A percentile compares a stretch with the other conserved stretches of the same genome.
Conservation (phyloP, 176 grass and related monocot species). For the Leersia perrieri region DNA sequence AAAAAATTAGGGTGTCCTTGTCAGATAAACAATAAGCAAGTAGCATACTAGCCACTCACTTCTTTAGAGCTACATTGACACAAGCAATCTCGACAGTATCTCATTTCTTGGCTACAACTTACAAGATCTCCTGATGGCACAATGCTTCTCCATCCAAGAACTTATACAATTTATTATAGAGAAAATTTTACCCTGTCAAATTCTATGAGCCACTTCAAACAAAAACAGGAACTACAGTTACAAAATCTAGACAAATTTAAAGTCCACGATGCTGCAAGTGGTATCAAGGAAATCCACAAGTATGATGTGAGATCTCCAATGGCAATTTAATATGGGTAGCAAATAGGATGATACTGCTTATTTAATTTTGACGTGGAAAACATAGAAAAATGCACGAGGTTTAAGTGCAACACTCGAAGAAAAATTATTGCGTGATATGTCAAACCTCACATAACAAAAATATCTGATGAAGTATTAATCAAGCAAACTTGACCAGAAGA, state of each 20-base stretch:
- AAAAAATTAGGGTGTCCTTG: constrained; percentile 30
- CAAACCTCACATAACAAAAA: constrained; percentile 32
- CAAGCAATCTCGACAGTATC: constrained; percentile 28
- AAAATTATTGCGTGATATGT: constrained; percentile 4
- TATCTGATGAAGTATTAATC: neutral
- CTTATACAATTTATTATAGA: constrained; percentile 12
- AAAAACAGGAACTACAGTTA: constrained; percentile 1
- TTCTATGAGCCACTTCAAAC: neutral
- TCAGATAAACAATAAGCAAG: constrained; percentile 33
- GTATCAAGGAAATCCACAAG: constrained; percentile 6
- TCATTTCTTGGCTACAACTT: constrained; percentile 13
- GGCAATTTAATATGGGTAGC: constrained; percentile 17
- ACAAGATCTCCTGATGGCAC: neutral
- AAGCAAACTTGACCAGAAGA: neutral
- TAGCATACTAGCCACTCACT: neutral
- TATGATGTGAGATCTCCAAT: constrained; percentile 8
- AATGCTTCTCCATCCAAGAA: constrained; percentile 18
- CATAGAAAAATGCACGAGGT: constrained; percentile 28
- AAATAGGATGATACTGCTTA: neutral
- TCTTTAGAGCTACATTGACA: constrained; percentile 23
- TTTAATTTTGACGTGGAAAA: constrained; percentile 28
- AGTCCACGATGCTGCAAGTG: constrained; percentile 22
- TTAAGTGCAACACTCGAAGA: constrained; percentile 23
- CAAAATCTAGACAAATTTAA: constrained; percentile 15
- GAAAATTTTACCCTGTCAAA: constrained; percentile 11